Evolutionary conservation across 768 basidiomycete species (phyloP).

Genomic region (Polyporus arcularius): DNA sequence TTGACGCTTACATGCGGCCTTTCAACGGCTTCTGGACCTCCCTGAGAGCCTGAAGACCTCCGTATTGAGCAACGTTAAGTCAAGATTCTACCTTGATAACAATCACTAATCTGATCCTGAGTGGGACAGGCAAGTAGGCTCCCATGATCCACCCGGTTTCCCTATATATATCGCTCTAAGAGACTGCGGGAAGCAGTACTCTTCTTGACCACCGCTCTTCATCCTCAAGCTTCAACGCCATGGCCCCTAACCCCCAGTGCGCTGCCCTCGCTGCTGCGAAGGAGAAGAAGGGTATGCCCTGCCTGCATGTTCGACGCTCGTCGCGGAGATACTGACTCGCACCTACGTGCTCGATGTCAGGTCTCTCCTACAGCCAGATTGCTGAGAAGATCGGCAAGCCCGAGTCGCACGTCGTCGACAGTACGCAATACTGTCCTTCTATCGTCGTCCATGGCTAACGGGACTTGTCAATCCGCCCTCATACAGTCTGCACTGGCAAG

Average conservation of each 20-base stretch:
- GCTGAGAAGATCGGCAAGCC: slow-evolving; percentile 43
- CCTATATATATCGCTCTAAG: slow-evolving; percentile 15
- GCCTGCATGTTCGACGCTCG: not conserved
- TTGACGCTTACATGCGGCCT: not conserved
- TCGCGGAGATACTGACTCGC: not conserved
- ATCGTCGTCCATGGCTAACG: not conserved
- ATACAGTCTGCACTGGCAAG: slow-evolving; percentile 30
- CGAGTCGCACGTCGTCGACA: slow-evolving; percentile 52
- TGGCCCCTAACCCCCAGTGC: slow-evolving; percentile 59
- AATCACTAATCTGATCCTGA: slow-evolving; percentile 18
- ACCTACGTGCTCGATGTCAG: slow-evolving; percentile 32
- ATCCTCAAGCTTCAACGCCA: slow-evolving; percentile 25
- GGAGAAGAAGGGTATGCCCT: slow-evolving; percentile 45
- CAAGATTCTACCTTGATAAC: slow-evolving; percentile 16
- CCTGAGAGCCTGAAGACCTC: not conserved
- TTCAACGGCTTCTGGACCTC: not conserved
- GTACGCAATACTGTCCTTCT: slow-evolving; percentile 38
- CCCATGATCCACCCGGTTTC: slow-evolving; percentile 5
- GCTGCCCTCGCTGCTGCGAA: slow-evolving; percentile 57
- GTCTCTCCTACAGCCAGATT: slow-evolving; percentile 49
- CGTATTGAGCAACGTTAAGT: not conserved
- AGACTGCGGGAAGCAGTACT: not conserved
- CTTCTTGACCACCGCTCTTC: not conserved
- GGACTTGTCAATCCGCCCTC: not conserved
- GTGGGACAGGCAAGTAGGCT: not conserved